Base-by-base conservation (phyloP, 1,139 yeast species). In the Ogataea hybrid region DNA sequence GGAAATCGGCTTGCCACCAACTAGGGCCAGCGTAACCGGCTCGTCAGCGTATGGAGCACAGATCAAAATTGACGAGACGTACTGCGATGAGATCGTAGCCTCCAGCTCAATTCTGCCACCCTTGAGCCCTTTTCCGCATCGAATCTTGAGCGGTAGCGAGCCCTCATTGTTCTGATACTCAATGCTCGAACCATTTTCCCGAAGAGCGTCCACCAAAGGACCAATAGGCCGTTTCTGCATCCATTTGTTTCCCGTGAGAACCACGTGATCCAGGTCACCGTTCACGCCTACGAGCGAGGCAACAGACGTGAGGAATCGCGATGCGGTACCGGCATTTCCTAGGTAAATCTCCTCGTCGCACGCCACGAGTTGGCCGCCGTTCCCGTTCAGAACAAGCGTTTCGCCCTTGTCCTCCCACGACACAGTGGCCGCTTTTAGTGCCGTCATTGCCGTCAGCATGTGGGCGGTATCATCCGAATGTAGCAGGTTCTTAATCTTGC, bases 161-260 rank as follows among this genome's bases (percentile, higher is more conserved):
- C 96, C 97, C 49, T 75, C 71, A 28, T 67, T 71, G 53, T 87
- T 89, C 52, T 81, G 64, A 60, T 87, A 92, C 22, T 77, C 79
- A 42, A 92, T 77, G 10, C 68, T 61, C 5, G 90, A 79, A 29
- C 98, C 97, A 56, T 90, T 92, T 7, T 76, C 65, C 45, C 82
- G 74, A 51, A 92, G 73, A 4, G 99, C 96, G 52, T 89, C 96
- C 11, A 92, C 97, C 44, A 92, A 74, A 5, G 98, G 97, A 22
- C 96, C 97, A 56, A 88, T 88, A 23, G 99, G 99, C 58, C 99
- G 78, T 63, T 90, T 95, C 66, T 92, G 95, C 98, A 92, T 92
- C 65, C 99, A 79, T 32, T 88, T 83, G 62, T 92, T 92, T 56
- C 99, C 99, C 4, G 97, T 92, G 51, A 94, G 73, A 10, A 80